These are phyloP conservation scores for Fraxinus americana DNA, from an alignment of 257 asterid genomes.

Conservation along the genomic window DNA sequence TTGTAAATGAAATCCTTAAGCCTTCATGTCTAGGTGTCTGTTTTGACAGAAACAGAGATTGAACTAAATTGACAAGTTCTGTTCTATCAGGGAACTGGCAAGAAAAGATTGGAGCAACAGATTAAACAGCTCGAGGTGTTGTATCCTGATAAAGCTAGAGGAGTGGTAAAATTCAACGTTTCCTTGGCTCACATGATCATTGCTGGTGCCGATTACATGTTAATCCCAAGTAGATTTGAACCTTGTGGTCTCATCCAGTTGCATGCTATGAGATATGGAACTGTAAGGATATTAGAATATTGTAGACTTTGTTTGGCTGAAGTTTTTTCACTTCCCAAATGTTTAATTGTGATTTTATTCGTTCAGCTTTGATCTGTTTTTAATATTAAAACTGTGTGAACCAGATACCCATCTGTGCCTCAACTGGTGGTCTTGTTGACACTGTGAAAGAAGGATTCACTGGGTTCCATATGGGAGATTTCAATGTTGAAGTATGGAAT, in stretches of 20 bases:
- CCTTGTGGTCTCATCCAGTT: conserved; percentile 98
- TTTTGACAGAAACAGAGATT: not conserved
- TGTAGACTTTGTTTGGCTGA: not conserved
- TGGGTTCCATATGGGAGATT: conserved; percentile 96
- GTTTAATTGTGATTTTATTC: not conserved
- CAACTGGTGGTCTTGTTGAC: conserved; percentile 98
- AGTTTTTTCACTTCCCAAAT: not conserved
- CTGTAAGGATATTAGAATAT: conserved; percentile 51
- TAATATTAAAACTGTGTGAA: conserved; percentile 19
- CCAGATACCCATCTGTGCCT: conserved; percentile 84
- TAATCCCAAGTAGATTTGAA: conserved; percentile 92
- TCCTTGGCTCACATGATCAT: conserved; percentile 84
- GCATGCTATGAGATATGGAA: conserved; percentile 99
- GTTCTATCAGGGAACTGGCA: conserved; percentile 79
- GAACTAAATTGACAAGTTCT: not conserved
- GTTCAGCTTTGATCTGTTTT: not conserved
- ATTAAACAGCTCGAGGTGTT: conserved; percentile 81
- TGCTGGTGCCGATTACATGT: conserved; percentile 89
- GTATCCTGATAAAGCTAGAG: conserved; percentile 86
- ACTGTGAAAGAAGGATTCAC: conserved; percentile 88
- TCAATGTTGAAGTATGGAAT: conserved; percentile 66
- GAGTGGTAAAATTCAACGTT: conserved; percentile 84
- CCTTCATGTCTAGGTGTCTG: not conserved
- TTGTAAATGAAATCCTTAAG: conserved; percentile 13
- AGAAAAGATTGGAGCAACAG: conserved; percentile 77